A percentile compares a stretch with the other conserved stretches of the same genome.
These are phyloP conservation scores for Elymus sibiricus DNA, from an alignment of 176 grass and related monocot species.

Conservation along the genomic window DNA sequence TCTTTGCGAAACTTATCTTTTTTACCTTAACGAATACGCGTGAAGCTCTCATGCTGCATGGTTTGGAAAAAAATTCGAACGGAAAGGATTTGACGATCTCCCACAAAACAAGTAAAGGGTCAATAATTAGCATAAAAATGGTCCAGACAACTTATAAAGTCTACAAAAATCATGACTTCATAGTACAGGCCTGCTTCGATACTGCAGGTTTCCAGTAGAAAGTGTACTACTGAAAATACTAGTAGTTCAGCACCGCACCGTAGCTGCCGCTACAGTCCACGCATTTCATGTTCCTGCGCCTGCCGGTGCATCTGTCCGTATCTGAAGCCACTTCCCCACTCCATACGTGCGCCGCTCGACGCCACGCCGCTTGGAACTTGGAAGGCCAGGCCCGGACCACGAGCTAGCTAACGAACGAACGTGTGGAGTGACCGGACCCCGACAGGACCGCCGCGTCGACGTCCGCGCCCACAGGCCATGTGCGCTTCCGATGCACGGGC, in stretches of 20 bases:
- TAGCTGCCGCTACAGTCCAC: background rate
- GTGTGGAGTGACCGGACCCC: background rate
- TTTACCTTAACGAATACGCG: too few relatives aligned
- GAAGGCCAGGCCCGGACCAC: background rate
- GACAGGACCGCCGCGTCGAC: background rate
- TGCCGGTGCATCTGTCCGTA: background rate
- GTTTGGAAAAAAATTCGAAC: background rate
- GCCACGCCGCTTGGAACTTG: background rate
- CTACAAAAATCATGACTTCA: too few relatives aligned
- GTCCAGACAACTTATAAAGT: too few relatives aligned
- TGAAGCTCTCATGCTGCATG: too few relatives aligned
- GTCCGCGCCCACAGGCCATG: slow-evolving; percentile 11
- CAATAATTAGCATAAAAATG: background rate
- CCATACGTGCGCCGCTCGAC: background rate
- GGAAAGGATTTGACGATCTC: background rate
- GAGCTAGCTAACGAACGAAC: background rate
- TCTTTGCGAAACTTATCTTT: too few relatives aligned
- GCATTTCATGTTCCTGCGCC: background rate
- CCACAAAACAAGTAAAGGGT: background rate
- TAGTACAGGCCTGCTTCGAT: background rate
- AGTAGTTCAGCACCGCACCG: background rate
- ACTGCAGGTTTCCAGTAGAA: background rate
- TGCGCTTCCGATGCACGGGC: background rate
- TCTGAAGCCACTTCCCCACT: background rate
- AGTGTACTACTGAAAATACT: background rate